phyloP scores from a whole-genome alignment of 805 yeast genomes.

The Peterozyma xylosa region DNA sequence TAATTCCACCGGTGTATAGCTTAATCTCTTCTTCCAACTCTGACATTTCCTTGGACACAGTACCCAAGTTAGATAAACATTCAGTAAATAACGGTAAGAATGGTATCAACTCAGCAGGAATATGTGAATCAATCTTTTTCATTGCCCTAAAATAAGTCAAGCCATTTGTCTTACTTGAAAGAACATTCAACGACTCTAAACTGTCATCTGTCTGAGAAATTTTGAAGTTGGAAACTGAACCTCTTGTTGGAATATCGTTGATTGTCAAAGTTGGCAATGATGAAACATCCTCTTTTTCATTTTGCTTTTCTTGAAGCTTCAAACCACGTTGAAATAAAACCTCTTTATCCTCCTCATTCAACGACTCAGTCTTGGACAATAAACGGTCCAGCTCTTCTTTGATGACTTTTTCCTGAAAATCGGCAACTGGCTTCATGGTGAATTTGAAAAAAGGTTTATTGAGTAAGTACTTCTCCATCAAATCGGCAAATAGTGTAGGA shows the following conservation, averaged over 20 bases:
- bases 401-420: constrained; percentile 41
- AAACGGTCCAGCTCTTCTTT: constrained; percentile 54
- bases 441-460: constrained; percentile 58
- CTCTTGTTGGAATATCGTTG: constrained; percentile 60
- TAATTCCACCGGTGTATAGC: constrained; percentile 76
- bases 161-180: constrained; percentile 57
- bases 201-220: constrained; percentile 5
- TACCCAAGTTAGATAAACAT: constrained; percentile 84
- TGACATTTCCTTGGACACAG: constrained; percentile 59
- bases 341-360: constrained; percentile 51
- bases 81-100: constrained; percentile 73
- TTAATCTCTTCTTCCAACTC: constrained; percentile 82
- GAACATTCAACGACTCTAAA: constrained; percentile 18
- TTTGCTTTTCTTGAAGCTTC: constrained; percentile 54
- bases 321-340: constrained; percentile 54
- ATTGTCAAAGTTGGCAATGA: constrained; percentile 74
- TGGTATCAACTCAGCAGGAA: constrained; percentile 59
- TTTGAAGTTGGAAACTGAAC: constrained; percentile 26
- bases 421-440: constrained; percentile 63
- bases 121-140: constrained; percentile 39
- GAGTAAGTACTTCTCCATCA: constrained; percentile 48
- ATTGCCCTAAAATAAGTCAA: constrained; percentile 69
- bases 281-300: constrained; percentile 62
- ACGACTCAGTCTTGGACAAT: constrained; percentile 26
- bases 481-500: constrained; percentile 51